Evolutionary conservation across 2,329 filamentous ascomycete genomes (phyloP), one percentile per base, ranked within the genome.

Genomic region (Scytalidium sp.): DNA sequence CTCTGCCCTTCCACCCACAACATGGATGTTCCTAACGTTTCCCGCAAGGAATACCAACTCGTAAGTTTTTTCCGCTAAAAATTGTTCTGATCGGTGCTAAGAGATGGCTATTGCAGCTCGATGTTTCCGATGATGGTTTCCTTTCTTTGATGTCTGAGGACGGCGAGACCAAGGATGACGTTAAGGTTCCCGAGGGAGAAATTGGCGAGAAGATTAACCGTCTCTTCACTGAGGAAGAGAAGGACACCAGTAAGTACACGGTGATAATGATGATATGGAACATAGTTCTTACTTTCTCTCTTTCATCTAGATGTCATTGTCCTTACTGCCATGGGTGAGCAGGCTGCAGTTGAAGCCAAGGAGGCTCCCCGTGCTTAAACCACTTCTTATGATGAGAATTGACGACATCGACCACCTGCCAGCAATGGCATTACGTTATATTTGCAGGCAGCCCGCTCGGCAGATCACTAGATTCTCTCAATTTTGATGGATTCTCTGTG

Each of bases 1-100:
- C 85, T 99, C 58, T 97, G 87, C 76, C 94, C 94, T 65, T 99
- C 94, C 72, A 99, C 94, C 81, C 84, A 88, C 81, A 88, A 95
- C 84, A 95, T 95, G 90, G 90, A 99, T 69, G 94, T 99, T 64
- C 95, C 95, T 76, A 87, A 94, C 78, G 93, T 97, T 76, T 73
- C 72, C 66, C 92, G 93, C 69, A 83, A 81, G 75, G 93, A 97
- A 81, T 96, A 88, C 82, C 87, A 94, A 81, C 85, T 97, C 68
- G 90, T 97, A 80, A 84, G 90, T 83, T 41, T 44, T 27, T 43
- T 11, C 25, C 42, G 20, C 19, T 5, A 17, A 8, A 15, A 36
- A 32, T 13, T 42, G 4, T 23, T 42, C 9, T 13, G 20, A 19
- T 17, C 40, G 15, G 44, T 50, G 41, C 43, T 51, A 25, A 46